Percentiles rank a stretch among this genome's conserved stretches.
Evolutionary conservation across 75 land plant species (phyloP).

Genomic region (Selaginella moellendorffii): DNA sequence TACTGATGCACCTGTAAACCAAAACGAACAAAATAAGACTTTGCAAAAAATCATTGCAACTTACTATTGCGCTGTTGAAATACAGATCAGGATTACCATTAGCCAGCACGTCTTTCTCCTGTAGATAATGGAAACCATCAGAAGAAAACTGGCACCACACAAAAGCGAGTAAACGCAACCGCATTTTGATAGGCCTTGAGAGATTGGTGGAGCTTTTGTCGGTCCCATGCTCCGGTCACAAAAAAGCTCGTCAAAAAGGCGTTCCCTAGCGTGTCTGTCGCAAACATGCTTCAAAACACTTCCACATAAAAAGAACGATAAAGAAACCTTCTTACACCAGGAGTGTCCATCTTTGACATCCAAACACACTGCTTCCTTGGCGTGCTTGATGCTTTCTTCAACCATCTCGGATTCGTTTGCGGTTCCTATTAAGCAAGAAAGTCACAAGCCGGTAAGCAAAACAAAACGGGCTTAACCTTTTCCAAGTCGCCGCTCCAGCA

Average conservation of each 20-base stretch:
- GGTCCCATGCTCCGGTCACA: constrained; percentile 87
- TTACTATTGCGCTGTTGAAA: constrained; percentile 89
- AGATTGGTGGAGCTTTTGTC: constrained; percentile 53
- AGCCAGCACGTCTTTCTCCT: constrained; percentile 81
- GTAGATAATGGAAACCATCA: constrained; percentile 4
- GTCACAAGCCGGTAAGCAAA: background rate
- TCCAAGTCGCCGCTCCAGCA: constrained; percentile 84
- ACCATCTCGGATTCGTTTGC: constrained; percentile 42
- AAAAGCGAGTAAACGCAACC: too few relatives aligned
- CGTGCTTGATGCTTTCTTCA: constrained; percentile 86
- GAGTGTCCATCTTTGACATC: constrained; percentile 96
- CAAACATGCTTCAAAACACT: background rate
- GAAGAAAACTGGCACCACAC: background rate
- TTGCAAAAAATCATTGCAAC: constrained; percentile 7
- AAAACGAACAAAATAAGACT: background rate
- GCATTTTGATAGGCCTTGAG: constrained; percentile 95
- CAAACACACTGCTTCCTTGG: constrained; percentile 71
- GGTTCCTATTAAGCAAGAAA: constrained; percentile 25
- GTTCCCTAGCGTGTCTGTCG: constrained; percentile 87
- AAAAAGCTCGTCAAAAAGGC: constrained; percentile 83
- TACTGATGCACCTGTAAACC: constrained; percentile 62
- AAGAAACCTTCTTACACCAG: constrained; percentile 61
- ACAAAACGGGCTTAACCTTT: constrained; percentile 40
- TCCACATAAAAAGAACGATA: constrained; percentile 6
- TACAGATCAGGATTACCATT: constrained; percentile 72